A percentile compares a stretch with the other conserved stretches of the same genome.
phyloP scores from a whole-genome alignment of 305 asterid genomes.

The Fraxinus paxiana region DNA sequence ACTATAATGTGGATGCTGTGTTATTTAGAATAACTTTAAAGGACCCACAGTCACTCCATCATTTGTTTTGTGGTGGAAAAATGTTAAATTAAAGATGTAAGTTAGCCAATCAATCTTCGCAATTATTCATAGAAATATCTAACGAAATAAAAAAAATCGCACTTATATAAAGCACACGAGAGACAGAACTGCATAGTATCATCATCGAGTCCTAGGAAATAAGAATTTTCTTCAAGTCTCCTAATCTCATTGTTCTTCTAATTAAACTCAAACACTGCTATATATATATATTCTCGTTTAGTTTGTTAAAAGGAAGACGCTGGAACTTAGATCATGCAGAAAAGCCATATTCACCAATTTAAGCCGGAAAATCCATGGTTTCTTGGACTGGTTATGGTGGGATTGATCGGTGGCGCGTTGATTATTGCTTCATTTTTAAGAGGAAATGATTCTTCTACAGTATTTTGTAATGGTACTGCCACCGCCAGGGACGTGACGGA shows the following conservation, averaged over 20 bases:
- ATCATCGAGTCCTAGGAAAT: background rate
- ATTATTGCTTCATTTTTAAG: constrained; percentile 23
- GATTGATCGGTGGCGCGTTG: constrained; percentile 42
- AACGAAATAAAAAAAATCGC: background rate
- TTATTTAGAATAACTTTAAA: too few relatives aligned
- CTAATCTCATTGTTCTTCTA: background rate
- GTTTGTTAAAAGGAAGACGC: background rate
- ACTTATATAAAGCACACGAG: background rate
- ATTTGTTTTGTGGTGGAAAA: background rate
- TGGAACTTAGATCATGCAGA: constrained; percentile 27
- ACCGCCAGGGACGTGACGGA: background rate
- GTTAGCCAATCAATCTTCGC: background rate
- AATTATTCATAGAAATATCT: background rate
- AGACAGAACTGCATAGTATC: background rate
- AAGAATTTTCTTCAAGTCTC: background rate
- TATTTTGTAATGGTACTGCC: constrained; percentile 29
- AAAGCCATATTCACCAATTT: constrained; percentile 10
- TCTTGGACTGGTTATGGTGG: constrained; percentile 30
- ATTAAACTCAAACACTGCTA: background rate
- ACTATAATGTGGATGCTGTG: too few relatives aligned
- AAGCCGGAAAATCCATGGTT: constrained; percentile 40
- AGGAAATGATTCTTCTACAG: constrained; percentile 13
- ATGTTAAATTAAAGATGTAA: background rate
- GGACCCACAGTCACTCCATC: too few relatives aligned
- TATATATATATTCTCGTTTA: background rate